Evolutionary conservation across 306 rosid genomes (phyloP).

Genomic region (Elaeagnus macrophylla): DNA sequence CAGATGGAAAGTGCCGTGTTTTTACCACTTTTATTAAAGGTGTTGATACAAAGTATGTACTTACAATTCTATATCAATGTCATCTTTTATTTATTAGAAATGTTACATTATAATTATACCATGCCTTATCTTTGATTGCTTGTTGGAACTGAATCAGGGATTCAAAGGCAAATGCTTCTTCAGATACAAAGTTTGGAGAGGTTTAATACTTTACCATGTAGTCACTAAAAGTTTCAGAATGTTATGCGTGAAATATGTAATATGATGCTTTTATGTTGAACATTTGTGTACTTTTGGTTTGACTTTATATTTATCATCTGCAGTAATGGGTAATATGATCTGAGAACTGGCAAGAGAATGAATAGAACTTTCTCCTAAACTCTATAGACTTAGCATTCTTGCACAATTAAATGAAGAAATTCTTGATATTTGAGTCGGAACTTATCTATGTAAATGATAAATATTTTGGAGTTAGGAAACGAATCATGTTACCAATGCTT

Average conservation of each 20-base stretch:
- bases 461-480: no score
- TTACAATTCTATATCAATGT: constrained; percentile 11
- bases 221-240: not conserved
- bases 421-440: no score
- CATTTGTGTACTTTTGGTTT: constrained; percentile 2
- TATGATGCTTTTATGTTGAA: not conserved
- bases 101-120: constrained; percentile 2
- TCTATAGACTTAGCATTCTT: no score
- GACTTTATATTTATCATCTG: no score
- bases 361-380: no score
- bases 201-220: constrained; percentile 33
- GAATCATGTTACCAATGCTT: no score
- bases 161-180: constrained; percentile 46
- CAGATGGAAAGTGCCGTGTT: constrained; percentile 91
- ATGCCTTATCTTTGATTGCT: constrained; percentile 19
- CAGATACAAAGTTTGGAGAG: constrained; percentile 95
- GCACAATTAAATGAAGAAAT: no score
- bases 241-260: not conserved
- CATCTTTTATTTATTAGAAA: not conserved
- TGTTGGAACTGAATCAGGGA: constrained; percentile 63
- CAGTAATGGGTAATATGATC: no score
- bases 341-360: no score
- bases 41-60: constrained; percentile 78
- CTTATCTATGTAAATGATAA: no score
- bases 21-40: constrained; percentile 90